Conservation (phyloP, 192 early-diverging fungal genomes). For the Coemansia sp. region DNA sequence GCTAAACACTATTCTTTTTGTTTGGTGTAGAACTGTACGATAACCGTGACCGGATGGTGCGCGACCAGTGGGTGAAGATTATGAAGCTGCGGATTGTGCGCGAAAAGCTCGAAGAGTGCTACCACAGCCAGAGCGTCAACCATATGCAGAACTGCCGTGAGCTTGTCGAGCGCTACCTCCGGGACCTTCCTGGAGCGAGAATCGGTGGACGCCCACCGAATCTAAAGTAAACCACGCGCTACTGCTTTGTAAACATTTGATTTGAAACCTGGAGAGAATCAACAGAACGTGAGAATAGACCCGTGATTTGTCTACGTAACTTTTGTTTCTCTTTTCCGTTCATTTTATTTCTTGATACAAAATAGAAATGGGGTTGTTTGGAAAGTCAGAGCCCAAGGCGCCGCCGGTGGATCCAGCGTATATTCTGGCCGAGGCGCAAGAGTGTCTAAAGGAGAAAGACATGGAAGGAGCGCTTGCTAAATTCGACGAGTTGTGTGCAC, state of each 20-base stretch:
- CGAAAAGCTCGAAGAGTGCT: slow-evolving; percentile 89
- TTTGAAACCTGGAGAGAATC: not conserved
- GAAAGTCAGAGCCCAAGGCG: slow-evolving; percentile 40
- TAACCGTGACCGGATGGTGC: slow-evolving; percentile 72
- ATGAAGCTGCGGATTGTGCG: slow-evolving; percentile 84
- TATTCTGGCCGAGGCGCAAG: slow-evolving; percentile 51
- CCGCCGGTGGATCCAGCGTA: slow-evolving; percentile 37
- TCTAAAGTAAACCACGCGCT: slow-evolving; percentile 18
- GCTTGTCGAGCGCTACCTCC: slow-evolving; percentile 79
- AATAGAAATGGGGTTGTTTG: slow-evolving; percentile 26
- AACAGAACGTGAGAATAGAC: not conserved
- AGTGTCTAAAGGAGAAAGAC: slow-evolving; percentile 44
- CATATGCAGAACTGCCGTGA: slow-evolving; percentile 89
- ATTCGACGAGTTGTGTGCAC: slow-evolving; percentile 54
- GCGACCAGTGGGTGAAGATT: slow-evolving; percentile 87
- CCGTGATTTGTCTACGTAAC: not conserved
- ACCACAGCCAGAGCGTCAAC: slow-evolving; percentile 90
- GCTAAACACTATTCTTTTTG: not conserved
- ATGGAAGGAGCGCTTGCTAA: slow-evolving; percentile 49
- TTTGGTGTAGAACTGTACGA: slow-evolving; percentile 44
- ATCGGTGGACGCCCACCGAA: slow-evolving; percentile 48
- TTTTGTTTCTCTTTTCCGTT: slow-evolving; percentile 3
- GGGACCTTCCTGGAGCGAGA: slow-evolving; percentile 49
- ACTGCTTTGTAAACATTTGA: not conserved
- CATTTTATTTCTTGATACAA: slow-evolving; percentile 11